Percentiles rank a stretch among this genome's conserved stretches.
These are phyloP conservation scores for Amylostereum areolatum DNA, from an alignment of 1,284 basidiomycete species.

Conservation along the genomic window DNA sequence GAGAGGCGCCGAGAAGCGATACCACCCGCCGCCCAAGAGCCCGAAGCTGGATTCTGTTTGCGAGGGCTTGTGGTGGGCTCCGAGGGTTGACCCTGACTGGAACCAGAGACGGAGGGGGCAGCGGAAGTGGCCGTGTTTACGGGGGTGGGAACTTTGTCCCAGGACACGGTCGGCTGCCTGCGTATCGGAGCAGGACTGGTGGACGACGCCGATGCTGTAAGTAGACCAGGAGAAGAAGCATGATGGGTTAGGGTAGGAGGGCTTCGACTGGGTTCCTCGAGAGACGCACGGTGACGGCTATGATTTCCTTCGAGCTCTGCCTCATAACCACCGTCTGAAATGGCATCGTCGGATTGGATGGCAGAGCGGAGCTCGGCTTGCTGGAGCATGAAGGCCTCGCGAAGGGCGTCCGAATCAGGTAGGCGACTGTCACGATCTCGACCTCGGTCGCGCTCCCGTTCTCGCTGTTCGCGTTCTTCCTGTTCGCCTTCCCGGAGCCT, in stretches of 20 bases:
- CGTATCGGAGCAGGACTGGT: slow-evolving; percentile 62
- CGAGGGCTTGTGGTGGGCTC: slow-evolving; percentile 54
- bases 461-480: slow-evolving; percentile 47
- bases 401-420: slow-evolving; percentile 44
- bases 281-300: slow-evolving; percentile 70
- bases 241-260: slow-evolving; percentile 46
- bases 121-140: slow-evolving; percentile 31
- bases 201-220: slow-evolving; percentile 57
- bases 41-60: slow-evolving; percentile 42
- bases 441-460: slow-evolving; percentile 32
- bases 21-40: slow-evolving; percentile 51
- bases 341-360: slow-evolving; percentile 60
- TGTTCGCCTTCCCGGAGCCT: slow-evolving; percentile 70
- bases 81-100: slow-evolving; percentile 49
- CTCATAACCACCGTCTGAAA: slow-evolving; percentile 76
- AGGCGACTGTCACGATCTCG: slow-evolving; percentile 42
- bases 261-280: slow-evolving; percentile 32
- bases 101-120: slow-evolving; percentile 50
- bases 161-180: slow-evolving; percentile 57
- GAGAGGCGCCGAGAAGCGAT: slow-evolving; percentile 69
- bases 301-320: slow-evolving; percentile 65
- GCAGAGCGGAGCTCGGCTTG: slow-evolving; percentile 48
- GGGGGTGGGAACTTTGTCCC: slow-evolving; percentile 52
- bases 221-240: slow-evolving; percentile 47
- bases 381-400: slow-evolving; percentile 55